Base-by-base conservation (phyloP, 2,329 filamentous ascomycete species). In the Fusarium chaquense region DNA sequence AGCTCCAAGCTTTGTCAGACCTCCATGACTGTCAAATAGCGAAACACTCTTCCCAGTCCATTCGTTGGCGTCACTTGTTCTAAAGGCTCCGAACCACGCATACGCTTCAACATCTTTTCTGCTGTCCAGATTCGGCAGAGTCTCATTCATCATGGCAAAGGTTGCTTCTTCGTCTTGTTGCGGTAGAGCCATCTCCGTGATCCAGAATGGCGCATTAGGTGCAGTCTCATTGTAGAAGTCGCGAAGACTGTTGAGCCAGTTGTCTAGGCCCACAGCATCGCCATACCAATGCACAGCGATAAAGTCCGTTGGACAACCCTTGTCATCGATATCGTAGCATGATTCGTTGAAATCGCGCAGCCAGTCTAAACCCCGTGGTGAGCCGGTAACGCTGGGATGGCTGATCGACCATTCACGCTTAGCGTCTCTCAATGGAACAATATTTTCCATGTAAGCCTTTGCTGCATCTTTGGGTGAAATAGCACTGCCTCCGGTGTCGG, bases 271-370 rank as follows among this genome's bases (percentile, higher is more conserved):
- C 0, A 54, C 55, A 2, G 77, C 79, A n/a, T 78, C 75, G 4
- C 81, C 81, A 53, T 82, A 83, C 77, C 77, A 83, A 47, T 83
- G 81, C 22, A 81, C 78, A 6, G 79, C 78, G 16, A 83, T 76
- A 33, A 83, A 83, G 52, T 83, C 81, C 2, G 77, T 70, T 0
- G 81, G 81, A 32, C 81, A 83, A 0, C 81, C 81, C 2, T 73
- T 60, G 3, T 78, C 71, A 49, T 80, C 77, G 13, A 83, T 75
- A 3, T 79, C 77, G 64, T 78, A 80, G 64, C 81, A 83, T 10
- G 79, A 78, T 33, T 76, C 73, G 62, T 82, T 82, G 64, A 83
- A 83, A 20, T 76, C 72, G 7, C 72, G 73, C 28, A 83, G 71
- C 81, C 81, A 83, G 16, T 80, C 69, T 2, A 83, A 74, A 2